phyloP scores from a whole-genome alignment of 306 rosid genomes.

The Echinosophora koreensis region DNA sequence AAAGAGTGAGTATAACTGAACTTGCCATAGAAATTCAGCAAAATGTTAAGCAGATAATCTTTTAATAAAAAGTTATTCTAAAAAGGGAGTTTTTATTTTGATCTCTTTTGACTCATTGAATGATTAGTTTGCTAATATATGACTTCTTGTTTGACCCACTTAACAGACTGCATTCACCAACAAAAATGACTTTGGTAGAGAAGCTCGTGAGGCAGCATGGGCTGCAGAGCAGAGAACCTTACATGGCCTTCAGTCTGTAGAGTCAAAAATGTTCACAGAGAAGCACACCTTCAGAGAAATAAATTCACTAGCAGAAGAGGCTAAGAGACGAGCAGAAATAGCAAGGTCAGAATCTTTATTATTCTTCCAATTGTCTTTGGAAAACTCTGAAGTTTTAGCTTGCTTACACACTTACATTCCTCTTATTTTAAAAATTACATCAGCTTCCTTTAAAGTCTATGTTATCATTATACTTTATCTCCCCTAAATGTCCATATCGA shows the following conservation, averaged over 20 bases:
- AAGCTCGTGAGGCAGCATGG: slow-evolving; percentile 78
- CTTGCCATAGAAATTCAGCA: not conserved
- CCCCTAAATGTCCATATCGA: no score
- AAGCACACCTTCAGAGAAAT: slow-evolving; percentile 66
- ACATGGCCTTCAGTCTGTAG: slow-evolving; percentile 64
- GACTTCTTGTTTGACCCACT: slow-evolving; percentile 32
- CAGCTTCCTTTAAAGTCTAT: no score
- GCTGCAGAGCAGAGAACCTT: slow-evolving; percentile 80
- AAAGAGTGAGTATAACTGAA: slow-evolving; percentile 61
- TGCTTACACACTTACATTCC: no score
- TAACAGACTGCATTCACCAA: slow-evolving; percentile 76
- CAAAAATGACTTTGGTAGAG: slow-evolving; percentile 77
- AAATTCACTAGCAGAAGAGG: slow-evolving; percentile 78
- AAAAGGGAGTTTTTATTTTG: not conserved
- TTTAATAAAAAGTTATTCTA: no score
- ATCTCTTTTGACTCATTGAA: no score
- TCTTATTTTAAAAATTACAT: no score
- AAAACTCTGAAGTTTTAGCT: no score
- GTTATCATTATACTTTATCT: no score
- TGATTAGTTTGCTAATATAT: slow-evolving; percentile 21
- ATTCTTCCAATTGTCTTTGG: no score
- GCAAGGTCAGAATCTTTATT: no score
- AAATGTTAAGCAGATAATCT: not conserved
- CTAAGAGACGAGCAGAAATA: slow-evolving; percentile 77
- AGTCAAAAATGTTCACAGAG: slow-evolving; percentile 54